These are phyloP conservation scores for Exophiala spinifera DNA, from an alignment of 2,329 filamentous ascomycete species.

Conservation along the genomic window DNA sequence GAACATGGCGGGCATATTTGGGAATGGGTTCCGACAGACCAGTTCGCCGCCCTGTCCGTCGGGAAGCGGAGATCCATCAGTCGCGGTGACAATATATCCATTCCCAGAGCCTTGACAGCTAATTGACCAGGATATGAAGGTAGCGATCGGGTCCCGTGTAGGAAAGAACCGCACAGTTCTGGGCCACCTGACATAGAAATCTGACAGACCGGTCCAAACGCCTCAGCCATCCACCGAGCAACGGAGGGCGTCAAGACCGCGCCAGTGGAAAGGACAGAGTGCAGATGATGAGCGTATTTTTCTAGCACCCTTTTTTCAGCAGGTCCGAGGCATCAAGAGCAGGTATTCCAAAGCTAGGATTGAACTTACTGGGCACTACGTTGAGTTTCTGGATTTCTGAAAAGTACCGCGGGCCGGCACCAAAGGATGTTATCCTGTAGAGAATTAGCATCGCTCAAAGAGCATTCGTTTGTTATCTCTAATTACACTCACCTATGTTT, in stretches of 20 bases:
- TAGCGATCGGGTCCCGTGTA: constrained; percentile 60
- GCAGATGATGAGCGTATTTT: no score
- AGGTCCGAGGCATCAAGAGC: no score
- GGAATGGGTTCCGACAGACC: constrained; percentile 67
- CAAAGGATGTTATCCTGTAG: constrained; percentile 63
- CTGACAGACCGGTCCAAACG: constrained; percentile 15
- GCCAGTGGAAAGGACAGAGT: constrained; percentile 9
- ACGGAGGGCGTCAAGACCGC: constrained; percentile 10
- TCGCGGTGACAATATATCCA: constrained; percentile 20
- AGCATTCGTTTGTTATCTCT: background rate
- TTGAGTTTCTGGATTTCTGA: constrained; percentile 65
- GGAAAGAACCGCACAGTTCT: constrained; percentile 34
- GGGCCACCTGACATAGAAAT: constrained; percentile 32
- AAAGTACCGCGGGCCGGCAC: constrained; percentile 73
- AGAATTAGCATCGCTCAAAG: constrained; percentile 35
- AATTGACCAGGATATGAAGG: constrained; percentile 62
- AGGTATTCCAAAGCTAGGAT: no score
- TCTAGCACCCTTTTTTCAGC: no score
- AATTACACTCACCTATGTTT: background rate
- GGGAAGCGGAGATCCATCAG: constrained; percentile 4
- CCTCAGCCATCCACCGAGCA: constrained; percentile 8
- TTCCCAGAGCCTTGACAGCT: constrained; percentile 53
- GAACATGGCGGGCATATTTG: constrained; percentile 68
- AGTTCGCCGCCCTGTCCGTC: constrained; percentile 69
- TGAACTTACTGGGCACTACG: constrained; percentile 50